These are phyloP conservation scores for Naganishia cerealis DNA, from an alignment of 1,284 basidiomycete species.

Conservation along the genomic window DNA sequence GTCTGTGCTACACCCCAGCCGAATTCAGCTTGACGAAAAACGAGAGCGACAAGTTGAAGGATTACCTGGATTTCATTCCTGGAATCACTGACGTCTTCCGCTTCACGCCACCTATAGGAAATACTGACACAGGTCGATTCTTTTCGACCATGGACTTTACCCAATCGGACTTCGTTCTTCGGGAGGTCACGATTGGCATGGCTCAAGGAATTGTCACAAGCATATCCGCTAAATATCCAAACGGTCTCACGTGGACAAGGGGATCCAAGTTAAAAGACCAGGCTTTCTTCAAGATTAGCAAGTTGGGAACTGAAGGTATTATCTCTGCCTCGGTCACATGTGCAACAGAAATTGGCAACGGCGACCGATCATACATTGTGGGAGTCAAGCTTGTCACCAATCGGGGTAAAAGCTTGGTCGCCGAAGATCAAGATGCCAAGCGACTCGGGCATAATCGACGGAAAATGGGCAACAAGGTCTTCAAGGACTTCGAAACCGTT, in stretches of 20 bases:
- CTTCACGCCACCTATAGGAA: background rate
- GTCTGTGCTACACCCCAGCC: background rate
- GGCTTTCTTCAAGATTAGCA: background rate
- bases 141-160: slow-evolving; percentile 1
- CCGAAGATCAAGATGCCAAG: background rate
- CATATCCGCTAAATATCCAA: background rate
- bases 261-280: background rate
- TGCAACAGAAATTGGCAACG: background rate
- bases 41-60: background rate
- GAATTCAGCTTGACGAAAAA: background rate
- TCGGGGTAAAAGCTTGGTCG: background rate
- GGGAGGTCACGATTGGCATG: background rate
- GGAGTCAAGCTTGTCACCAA: background rate
- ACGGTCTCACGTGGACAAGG: background rate
- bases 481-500: background rate
- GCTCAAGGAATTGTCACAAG: background rate
- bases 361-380: background rate
- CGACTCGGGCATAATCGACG: background rate
- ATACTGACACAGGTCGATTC: background rate
- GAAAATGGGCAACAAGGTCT: background rate
- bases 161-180: background rate
- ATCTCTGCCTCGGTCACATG: slow-evolving; percentile 1
- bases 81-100: background rate
- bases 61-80: background rate
- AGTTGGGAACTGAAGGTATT: background rate